Base-by-base conservation (phyloP, 345 rosid genomes). In the Jatropha curcas region DNA sequence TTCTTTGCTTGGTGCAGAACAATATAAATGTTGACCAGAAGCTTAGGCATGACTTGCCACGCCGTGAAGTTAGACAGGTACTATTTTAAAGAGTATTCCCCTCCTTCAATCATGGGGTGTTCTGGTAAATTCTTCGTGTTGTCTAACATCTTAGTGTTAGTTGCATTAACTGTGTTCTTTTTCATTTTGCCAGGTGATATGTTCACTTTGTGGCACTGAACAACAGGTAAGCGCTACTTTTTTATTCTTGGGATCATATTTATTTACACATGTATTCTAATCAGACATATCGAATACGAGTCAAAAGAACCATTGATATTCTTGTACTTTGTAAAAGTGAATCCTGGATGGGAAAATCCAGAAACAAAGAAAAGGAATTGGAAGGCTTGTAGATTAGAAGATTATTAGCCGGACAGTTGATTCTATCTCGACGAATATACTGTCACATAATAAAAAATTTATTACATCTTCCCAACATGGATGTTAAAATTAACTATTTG, bases 171-270 rank as follows among this genome's bases (percentile, higher is more conserved):
- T 2, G 0, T 39, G 28, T 65, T 56, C 16, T 41, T 60, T 22
- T 31, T 31, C 27, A 56, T 20, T 59, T 70, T 71, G 68, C 22
- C 83, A 88, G 92, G 88, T 91, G 78, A 83, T 88, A 41, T 93
- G 97, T 78, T 83, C 88, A 41, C 92, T 93, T 30, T 93, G 97
- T 79, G 90, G 89, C 75, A 91, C 94, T 22, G 94, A 88, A 75
- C 98, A 93, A 81, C 87, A 86, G 92, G 98, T 93, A 60, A 79
- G 81, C 78, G 28, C 34, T 35, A n/a, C n/a, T 66, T 39, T 37
- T 60, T 51, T 43, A 46, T 71, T 31, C 22, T 43, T n/a, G 51
- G n/a, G 53, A 53, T 30, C 33, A 13, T 33, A 12, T 25, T 10
- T 33, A 12, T 25, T 10, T 64, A 52, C 28, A 7, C 33, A 14